Conservation (phyloP, 2,329 filamentous ascomycete genomes). For the Basipetospora chlamydospora region DNA sequence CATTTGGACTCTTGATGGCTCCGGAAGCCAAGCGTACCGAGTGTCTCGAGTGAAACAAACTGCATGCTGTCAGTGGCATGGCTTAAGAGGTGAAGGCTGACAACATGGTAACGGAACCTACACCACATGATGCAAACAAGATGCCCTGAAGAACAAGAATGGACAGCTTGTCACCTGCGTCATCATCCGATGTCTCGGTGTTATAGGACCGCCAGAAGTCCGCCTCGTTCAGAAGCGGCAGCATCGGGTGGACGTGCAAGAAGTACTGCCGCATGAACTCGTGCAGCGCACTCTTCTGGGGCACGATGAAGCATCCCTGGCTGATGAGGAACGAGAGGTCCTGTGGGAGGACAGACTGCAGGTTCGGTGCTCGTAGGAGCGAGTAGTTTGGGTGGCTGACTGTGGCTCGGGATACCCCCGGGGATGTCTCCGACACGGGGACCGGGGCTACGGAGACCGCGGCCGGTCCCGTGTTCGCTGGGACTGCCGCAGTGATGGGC, state of each 20-base stretch:
- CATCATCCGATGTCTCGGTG: too few species aligned
- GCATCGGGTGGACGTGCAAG: conserved; percentile 15
- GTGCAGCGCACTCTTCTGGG: conserved; percentile 11
- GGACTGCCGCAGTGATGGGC: too few species aligned
- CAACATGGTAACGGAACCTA: neutral
- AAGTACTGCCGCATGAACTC: conserved; percentile 17
- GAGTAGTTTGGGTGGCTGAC: conserved; percentile 3
- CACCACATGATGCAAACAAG: conserved; percentile 2
- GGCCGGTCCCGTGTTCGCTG: too few species aligned
- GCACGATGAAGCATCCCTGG: conserved; percentile 14
- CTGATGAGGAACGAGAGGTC: conserved; percentile 12
- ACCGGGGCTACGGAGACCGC: too few species aligned
- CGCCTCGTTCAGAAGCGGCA: conserved; percentile 12
- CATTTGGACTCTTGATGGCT: neutral
- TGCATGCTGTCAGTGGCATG: neutral
- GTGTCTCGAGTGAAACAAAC: conserved; percentile 1
- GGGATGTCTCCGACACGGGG: too few species aligned
- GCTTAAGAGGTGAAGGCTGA: neutral
- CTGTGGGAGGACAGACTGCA: conserved; percentile 11
- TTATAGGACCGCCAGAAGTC: conserved; percentile 12
- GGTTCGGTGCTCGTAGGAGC: conserved; percentile 12
- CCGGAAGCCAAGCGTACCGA: neutral
- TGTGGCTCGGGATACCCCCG: too few species aligned
- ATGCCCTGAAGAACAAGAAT: conserved; percentile 5
- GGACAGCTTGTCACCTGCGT: neutral